Conservation (phyloP, 1,139 yeast species). For the Saccharomyces hybrid region DNA sequence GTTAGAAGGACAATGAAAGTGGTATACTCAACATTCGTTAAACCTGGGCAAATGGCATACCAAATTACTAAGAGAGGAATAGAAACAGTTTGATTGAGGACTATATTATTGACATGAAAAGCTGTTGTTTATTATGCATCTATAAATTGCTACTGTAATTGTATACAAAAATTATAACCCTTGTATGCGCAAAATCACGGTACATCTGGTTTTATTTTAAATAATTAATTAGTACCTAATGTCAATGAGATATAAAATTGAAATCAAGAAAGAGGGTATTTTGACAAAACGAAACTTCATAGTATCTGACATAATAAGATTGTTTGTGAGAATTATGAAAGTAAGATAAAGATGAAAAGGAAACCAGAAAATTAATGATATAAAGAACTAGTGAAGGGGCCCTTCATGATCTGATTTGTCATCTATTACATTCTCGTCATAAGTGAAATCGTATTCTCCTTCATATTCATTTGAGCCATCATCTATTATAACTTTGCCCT, state of each 20-base stretch:
- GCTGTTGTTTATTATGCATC: no score
- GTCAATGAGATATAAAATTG: background rate
- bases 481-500: constrained; percentile 28
- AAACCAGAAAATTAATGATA: background rate
- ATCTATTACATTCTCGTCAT: constrained; percentile 29
- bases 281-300: background rate
- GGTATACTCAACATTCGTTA: constrained; percentile 34
- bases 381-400: background rate
- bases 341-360: background rate
- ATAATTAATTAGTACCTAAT: no score
- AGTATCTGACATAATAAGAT: background rate
- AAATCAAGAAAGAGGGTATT: background rate
- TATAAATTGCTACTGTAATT: no score
- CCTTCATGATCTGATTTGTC: constrained; percentile 30
- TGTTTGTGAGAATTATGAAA: background rate
- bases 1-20: constrained; percentile 33
- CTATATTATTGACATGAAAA: no score
- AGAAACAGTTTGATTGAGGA: constrained; percentile 10
- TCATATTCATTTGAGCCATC: constrained; percentile 32
- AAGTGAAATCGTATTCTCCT: constrained; percentile 43
- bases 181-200: no score
- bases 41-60: constrained; percentile 22
- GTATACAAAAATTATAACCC: no score
- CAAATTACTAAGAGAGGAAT: constrained; percentile 30
- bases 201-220: no score